These are phyloP conservation scores for Aureobasidium musti DNA, from an alignment of 2,329 filamentous ascomycete species.

Conservation along the genomic window DNA sequence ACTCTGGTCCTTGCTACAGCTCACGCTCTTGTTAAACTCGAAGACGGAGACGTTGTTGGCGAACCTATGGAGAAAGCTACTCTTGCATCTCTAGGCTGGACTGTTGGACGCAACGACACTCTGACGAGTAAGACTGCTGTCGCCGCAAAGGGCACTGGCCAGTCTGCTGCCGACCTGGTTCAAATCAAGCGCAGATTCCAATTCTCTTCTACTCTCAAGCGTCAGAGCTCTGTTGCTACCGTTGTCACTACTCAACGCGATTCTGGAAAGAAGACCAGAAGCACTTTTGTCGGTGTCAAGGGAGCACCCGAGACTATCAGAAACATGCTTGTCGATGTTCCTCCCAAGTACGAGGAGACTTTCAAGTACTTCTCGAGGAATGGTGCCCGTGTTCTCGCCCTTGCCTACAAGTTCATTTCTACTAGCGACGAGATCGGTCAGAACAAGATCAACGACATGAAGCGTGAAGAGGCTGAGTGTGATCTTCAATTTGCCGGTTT, in stretches of 20 bases:
- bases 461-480: conserved; percentile 87
- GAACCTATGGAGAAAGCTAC: conserved; percentile 99
- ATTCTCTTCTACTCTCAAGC: conserved; percentile 94
- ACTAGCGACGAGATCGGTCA: conserved; percentile 78
- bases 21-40: conserved; percentile 91
- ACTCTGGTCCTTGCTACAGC: conserved; percentile 92
- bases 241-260: conserved; percentile 70
- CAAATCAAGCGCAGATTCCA: conserved; percentile 97
- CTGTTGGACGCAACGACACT: conserved; percentile 83
- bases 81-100: conserved; percentile 84
- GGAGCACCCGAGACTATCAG: conserved; percentile 96
- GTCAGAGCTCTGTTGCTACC: conserved; percentile 90
- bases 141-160: conserved; percentile 47
- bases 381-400: conserved; percentile 87
- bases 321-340: conserved; percentile 82
- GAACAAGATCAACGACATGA: conserved; percentile 86
- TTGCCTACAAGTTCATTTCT: conserved; percentile 91
- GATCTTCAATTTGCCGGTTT: conserved; percentile 90
- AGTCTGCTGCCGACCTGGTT: conserved; percentile 68
- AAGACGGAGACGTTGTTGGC: conserved; percentile 95
- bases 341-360: conserved; percentile 91
- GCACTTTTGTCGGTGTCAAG: conserved; percentile 94
- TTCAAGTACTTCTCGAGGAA: conserved; percentile 98
- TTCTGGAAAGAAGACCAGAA: conserved; percentile 73
- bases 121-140: conserved; percentile 67